A percentile compares a stretch with the other conserved stretches of the same genome.
Conservation (phyloP, 2,329 filamentous ascomycete species). For the Colletotrichum chrysophilum region DNA sequence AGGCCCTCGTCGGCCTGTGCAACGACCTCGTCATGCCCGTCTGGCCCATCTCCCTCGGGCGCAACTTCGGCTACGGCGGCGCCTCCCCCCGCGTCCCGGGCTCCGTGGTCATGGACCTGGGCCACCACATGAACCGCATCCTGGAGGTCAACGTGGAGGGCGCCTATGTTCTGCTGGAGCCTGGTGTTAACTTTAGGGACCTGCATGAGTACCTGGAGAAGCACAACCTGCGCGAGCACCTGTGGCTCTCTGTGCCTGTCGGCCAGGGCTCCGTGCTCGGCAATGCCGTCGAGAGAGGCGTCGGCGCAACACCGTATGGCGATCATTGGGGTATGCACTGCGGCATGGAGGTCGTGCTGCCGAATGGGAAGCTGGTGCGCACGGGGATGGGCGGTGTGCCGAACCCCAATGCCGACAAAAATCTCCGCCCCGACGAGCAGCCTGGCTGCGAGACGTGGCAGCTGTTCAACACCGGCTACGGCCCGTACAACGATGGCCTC, state of each 20-base stretch:
- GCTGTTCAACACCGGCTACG: constrained; percentile 45
- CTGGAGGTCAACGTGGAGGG: constrained; percentile 42
- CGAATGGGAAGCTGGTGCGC: constrained; percentile 44
- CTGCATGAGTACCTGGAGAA: constrained; percentile 38
- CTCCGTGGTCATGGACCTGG: constrained; percentile 47
- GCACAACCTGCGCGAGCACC: constrained; percentile 36
- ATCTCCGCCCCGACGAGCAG: constrained; percentile 23
- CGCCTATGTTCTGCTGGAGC: constrained; percentile 46
- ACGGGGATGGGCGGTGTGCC: constrained; percentile 42
- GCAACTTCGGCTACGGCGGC: constrained; percentile 49
- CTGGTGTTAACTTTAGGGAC: constrained; percentile 44
- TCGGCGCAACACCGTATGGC: constrained; percentile 51
- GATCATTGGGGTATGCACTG: constrained; percentile 47
- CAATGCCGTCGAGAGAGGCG: constrained; percentile 49
- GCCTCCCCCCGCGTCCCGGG: constrained; percentile 47
- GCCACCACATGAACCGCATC: constrained; percentile 43
- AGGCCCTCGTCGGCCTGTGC: constrained; percentile 40
- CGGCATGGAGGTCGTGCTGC: constrained; percentile 48
- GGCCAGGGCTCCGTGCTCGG: constrained; percentile 51
- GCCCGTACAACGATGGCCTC: constrained; percentile 43
- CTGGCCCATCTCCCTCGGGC: constrained; percentile 41
- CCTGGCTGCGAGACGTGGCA: constrained; percentile 45
- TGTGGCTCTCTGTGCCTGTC: constrained; percentile 50
- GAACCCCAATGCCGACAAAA: constrained; percentile 11
- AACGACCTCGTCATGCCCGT: constrained; percentile 39